These are phyloP conservation scores for Lunasporangiospora selenospora DNA, from an alignment of 192 early-diverging fungal species.

Conservation along the genomic window DNA sequence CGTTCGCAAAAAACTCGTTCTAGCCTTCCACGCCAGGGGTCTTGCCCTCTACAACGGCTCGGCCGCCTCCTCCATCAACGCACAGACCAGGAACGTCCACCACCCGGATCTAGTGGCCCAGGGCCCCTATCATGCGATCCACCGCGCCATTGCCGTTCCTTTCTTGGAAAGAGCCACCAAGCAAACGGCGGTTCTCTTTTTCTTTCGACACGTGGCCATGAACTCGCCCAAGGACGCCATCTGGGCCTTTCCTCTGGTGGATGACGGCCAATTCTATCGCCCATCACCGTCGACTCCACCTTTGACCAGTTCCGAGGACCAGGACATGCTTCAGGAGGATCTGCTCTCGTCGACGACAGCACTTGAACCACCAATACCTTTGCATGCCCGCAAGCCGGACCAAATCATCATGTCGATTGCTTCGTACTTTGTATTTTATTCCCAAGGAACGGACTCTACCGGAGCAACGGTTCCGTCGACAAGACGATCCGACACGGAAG, in stretches of 20 bases:
- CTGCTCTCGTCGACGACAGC: background rate
- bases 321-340: conserved; percentile 17
- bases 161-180: conserved; percentile 37
- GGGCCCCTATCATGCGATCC: conserved; percentile 18
- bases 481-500: too few species aligned
- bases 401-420: conserved; percentile 15
- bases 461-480: too few species aligned
- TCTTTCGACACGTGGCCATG: conserved; percentile 22
- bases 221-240: conserved; percentile 23
- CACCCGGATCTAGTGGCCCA: conserved; percentile 9
- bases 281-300: conserved; percentile 7
- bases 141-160: conserved; percentile 27
- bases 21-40: conserved; percentile 13
- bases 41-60: conserved; percentile 26
- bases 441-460: too few species aligned
- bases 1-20: conserved; percentile 34
- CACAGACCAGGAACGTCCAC: too few species aligned
- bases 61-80: too few species aligned
- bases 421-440: conserved; percentile 21
- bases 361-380: conserved; percentile 2
- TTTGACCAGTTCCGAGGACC: too few species aligned
- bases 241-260: conserved; percentile 30
- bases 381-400: conserved; percentile 23
- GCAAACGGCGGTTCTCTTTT: conserved; percentile 29
- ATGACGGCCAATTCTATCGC: conserved; percentile 20